Base-by-base conservation (phyloP, 2,329 filamentous ascomycete species). In the Aureobasidium melanogenum region DNA sequence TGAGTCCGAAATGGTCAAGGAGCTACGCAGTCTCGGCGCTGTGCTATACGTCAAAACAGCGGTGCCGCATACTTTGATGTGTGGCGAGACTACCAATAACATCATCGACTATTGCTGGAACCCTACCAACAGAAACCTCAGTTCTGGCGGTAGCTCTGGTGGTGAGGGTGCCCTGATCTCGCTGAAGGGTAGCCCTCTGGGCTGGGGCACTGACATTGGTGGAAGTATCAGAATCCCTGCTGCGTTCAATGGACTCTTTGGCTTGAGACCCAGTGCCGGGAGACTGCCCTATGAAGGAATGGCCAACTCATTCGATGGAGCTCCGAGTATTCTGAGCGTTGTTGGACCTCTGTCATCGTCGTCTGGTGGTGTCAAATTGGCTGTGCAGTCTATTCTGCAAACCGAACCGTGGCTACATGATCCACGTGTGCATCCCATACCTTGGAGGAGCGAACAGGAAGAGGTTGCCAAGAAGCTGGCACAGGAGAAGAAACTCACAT, bases 331-430 rank as follows among this genome's bases (percentile, higher is more conserved):
- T 34, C 74, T 83, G 2, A 87, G 82, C 0, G 83, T 87, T 1
- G 79, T 87, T 14, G 87, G 86, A 0, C 84, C 85, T 0, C 69
- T 91, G 15, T 82, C 82, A 0, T 81, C 80, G 0, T 84, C 81
- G 1, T 72, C 81, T 1, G 75, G 77, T 1, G 80, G 79, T 0
- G 67, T 88, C 14, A 79, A 78, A 41, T 71, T 89, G 3, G 67
- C 85, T 2, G 77, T 84, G 1, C 79, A 83, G 66, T 74, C 80
- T 0, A 69, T 89, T 1, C 73, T 91, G 1, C 75, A 74, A 14
- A 79, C 79, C 34, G 67, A 83, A 58, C 87, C 87, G 0, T 90
- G 87, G 88, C 71, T 84, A 1, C 73, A 82, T 64, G 87, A 90
- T 69, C 86, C 87, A 0, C 73, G 85, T 0, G 84, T 86, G 0